Evolutionary conservation across 1,284 basidiomycete genomes (phyloP).

Genomic region (Apiotrichum sp.): DNA sequence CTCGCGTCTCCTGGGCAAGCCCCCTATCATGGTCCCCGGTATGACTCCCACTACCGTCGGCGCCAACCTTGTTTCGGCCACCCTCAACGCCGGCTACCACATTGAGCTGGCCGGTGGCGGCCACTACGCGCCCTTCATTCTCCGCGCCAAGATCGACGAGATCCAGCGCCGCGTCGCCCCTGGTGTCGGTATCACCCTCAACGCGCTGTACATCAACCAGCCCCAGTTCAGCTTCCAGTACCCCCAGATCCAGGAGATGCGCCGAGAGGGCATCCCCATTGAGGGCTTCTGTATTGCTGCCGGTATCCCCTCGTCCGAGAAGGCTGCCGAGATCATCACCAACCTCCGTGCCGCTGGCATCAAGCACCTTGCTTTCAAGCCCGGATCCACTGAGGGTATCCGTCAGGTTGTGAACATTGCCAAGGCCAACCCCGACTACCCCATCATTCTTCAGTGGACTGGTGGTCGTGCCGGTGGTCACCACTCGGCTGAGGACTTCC

Average conservation of each 20-base stretch:
- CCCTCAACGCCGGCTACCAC: constrained; percentile 90
- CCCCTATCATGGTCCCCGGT: constrained; percentile 97
- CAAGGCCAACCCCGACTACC: constrained; percentile 87
- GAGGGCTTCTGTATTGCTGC: constrained; percentile 99
- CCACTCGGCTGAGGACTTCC: constrained; percentile 97
- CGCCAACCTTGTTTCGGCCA: constrained; percentile 82
- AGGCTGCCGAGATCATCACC: constrained; percentile 85
- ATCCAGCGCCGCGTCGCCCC: constrained; percentile 75
- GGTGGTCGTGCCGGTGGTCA: constrained; percentile 99
- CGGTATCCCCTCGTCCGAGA: constrained; percentile 86
- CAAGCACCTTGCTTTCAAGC: constrained; percentile 95
- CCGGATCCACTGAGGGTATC: constrained; percentile 93
- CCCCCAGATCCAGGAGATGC: constrained; percentile 96
- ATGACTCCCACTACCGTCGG: constrained; percentile 96
- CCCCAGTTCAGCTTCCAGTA: constrained; percentile 95
- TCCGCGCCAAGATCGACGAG: constrained; percentile 83
- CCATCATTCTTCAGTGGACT: constrained; percentile 98
- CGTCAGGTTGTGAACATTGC: constrained; percentile 96
- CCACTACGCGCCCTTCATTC: constrained; percentile 83
- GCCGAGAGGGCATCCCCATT: constrained; percentile 85
- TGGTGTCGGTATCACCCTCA: constrained; percentile 87
- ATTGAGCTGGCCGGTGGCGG: constrained; percentile 96
- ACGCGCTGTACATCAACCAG: constrained; percentile 96
- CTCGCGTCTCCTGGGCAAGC: constrained; percentile 88
- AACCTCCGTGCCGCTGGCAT: constrained; percentile 72